Evolutionary conservation across 768 basidiomycete genomes (phyloP), one percentile per base, ranked within the genome.

Genomic region (Podaxis sp.): DNA sequence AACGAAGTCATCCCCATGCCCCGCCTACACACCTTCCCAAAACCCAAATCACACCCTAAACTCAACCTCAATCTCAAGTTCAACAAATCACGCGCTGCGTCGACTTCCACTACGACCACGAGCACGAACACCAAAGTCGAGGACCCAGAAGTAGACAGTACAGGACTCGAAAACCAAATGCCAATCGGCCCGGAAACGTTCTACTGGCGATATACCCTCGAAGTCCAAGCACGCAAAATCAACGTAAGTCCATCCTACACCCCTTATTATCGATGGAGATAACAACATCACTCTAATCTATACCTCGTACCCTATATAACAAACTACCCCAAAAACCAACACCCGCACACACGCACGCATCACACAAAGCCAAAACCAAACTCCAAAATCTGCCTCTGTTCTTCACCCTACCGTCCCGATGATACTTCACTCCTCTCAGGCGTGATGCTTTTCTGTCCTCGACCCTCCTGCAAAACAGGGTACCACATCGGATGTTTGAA

Each of bases 371-470:
- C 82, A 12, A 79, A 76, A 65, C 79, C 76, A 0, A 69, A 73
- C 0, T 55, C 67, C 0, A 52, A 56, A 12, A 74, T 79, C 0
- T 88, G 86, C 58, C 65, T 76, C 3, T 88, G 87, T 71, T 64
- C 64, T 12, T 46, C 69, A 2, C 79, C 81, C 0, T 88, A 87
- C 65, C 73, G 73, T 29, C 82, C 85, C 0, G 75, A 80, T 54
- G 66, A 74, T 46, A 24, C 68, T 43, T 52, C 69, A 25, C 43
- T 56, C 22, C 59, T 67, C 1, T 27, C 55, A 6, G 65, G 68
- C 4, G 41, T 82, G 6, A 84, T 83, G 73, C 83, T 87, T 57
- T 85, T 85, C 57, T 88, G 87, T 66, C 84, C 85, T 0, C 79
- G 82, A 0, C 82, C 80, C 0, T 58, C 65, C 0, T 88, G 87